Evolutionary conservation across 352 stramenopile species (phyloP).

Genomic region (Phytophthora chlamydospora): DNA sequence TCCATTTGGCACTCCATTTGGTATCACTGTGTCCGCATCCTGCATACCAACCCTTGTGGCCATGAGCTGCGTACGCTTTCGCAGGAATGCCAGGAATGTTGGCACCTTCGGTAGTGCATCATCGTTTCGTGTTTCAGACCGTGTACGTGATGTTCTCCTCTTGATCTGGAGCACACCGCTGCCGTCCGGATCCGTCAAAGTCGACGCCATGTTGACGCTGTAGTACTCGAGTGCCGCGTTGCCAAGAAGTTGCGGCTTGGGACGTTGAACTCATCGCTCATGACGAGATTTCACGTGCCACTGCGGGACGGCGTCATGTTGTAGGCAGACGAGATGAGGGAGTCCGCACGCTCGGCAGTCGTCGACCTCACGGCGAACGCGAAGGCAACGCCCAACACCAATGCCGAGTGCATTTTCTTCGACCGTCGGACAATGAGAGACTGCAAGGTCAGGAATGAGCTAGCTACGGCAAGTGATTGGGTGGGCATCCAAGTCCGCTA

Average conservation of each 20-base stretch:
- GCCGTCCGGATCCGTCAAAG: slow-evolving; percentile 40
- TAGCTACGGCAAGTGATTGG: no score
- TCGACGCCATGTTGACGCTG: slow-evolving; percentile 58
- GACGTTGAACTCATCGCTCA: slow-evolving; percentile 80
- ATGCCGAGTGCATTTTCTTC: slow-evolving; percentile 13
- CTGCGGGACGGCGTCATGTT: slow-evolving; percentile 52
- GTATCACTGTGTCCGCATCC: slow-evolving; percentile 33
- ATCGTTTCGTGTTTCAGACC: slow-evolving; percentile 48
- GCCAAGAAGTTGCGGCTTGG: slow-evolving; percentile 63
- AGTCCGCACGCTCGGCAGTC: slow-evolving; percentile 25
- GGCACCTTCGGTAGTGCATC: slow-evolving; percentile 58
- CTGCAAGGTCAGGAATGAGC: no score
- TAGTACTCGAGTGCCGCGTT: slow-evolving; percentile 45
- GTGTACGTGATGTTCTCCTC: slow-evolving; percentile 51
- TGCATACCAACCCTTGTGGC: slow-evolving; percentile 58
- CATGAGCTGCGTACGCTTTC: slow-evolving; percentile 41
- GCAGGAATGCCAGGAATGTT: slow-evolving; percentile 57
- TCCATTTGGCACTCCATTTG: no score
- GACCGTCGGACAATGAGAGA: slow-evolving; percentile 4
- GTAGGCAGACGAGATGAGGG: slow-evolving; percentile 27
- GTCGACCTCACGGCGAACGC: background rate
- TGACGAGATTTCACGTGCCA: slow-evolving; percentile 62
- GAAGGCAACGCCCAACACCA: slow-evolving; percentile 9
- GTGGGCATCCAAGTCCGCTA: no score
- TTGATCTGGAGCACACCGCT: slow-evolving; percentile 46